Base-by-base conservation (phyloP, 306 rosid genomes). In the Coriaria nepalensis region DNA sequence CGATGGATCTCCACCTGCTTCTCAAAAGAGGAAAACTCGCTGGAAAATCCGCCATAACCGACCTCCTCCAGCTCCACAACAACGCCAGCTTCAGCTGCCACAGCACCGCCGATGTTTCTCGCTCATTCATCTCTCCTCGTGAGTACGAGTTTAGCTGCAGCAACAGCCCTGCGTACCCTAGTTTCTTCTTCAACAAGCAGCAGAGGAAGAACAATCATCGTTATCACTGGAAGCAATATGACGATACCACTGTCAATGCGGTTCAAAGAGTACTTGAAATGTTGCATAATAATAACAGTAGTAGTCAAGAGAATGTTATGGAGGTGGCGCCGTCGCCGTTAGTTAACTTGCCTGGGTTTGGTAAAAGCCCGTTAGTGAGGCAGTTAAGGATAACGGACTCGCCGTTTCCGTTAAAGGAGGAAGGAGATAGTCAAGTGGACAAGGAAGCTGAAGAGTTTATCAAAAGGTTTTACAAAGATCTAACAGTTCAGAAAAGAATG, bases 141-240 rank as follows among this genome's bases (percentile, higher is more conserved):
- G 96, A 90, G 10, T 90, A 90, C 44, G 94, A 90, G 53, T 90
- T 90, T 76, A 90, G 98, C 71, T 90, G 98, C 76, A 85, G 83
- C 61, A 85, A 82, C 59, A 79, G 75, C 69, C 98, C 97, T 4
- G 79, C 82, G 10, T 5, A 50, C 35, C 80, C 74, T 13, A 64
- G 66, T 40, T 64, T 42, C 35, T 51, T 29, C 48, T 37, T 53
- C 78, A 8, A 35, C 35, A 78, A 75, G 47, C 69, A 73, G 45
- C 41, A 43, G 52, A 51, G 61, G 7, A 59, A 71, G 52, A 46
- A 14, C 55, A 57, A 47, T 53, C 45, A n/a, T 12, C 59, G 41
- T 49, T 40, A 36, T 13, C 59, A 57, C 39, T 38, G 77, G 20
- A 73, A 66, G 32, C 60, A 67, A 5, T 61, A 52, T 62, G 76